Percentiles rank a stretch among this genome's conserved stretches.
phyloP scores from a whole-genome alignment of 2,329 filamentous ascomycete genomes.

The Neoscytalidium dimidiatum region DNA sequence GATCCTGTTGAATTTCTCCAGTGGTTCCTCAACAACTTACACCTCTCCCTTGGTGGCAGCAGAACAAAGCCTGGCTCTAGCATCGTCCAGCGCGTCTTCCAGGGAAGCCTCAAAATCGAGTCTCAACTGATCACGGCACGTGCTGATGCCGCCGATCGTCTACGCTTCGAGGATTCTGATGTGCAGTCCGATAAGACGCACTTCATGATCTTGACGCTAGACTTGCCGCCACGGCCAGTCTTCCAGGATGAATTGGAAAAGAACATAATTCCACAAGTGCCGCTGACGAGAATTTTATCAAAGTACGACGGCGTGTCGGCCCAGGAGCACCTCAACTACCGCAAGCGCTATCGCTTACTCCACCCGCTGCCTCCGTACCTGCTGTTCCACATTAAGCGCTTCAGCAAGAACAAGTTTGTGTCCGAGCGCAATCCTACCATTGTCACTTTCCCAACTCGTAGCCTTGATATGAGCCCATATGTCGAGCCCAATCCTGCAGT shows the following conservation, averaged over 20 bases:
- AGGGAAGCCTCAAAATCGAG: constrained; percentile 88
- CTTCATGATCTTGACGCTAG: constrained; percentile 90
- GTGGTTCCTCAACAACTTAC: constrained; percentile 96
- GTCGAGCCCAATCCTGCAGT: constrained; percentile 81
- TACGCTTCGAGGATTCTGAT: constrained; percentile 90
- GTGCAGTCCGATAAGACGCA: constrained; percentile 76
- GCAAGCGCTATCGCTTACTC: constrained; percentile 84
- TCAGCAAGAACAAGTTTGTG: constrained; percentile 95
- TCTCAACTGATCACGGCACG: constrained; percentile 91
- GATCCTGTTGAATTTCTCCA: constrained; percentile 96
- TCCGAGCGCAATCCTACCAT: constrained; percentile 96
- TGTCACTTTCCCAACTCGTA: constrained; percentile 86
- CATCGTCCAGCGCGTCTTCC: constrained; percentile 90
- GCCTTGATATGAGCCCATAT: constrained; percentile 85
- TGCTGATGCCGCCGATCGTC: constrained; percentile 80
- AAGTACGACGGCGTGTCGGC: constrained; percentile 91
- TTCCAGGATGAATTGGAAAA: constrained; percentile 94
- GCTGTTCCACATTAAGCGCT: constrained; percentile 94
- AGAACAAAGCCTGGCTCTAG: constrained; percentile 82
- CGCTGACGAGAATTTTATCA: constrained; percentile 71
- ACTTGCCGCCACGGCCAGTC: constrained; percentile 86
- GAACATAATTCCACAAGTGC: constrained; percentile 94
- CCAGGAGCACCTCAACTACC: constrained; percentile 85
- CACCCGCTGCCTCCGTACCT: constrained; percentile 91
- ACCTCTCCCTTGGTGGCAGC: constrained; percentile 86